A percentile compares a stretch with the other conserved stretches of the same genome.
Conservation (phyloP, 2,329 filamentous ascomycete species). For the Hypomyces perniciosus region DNA sequence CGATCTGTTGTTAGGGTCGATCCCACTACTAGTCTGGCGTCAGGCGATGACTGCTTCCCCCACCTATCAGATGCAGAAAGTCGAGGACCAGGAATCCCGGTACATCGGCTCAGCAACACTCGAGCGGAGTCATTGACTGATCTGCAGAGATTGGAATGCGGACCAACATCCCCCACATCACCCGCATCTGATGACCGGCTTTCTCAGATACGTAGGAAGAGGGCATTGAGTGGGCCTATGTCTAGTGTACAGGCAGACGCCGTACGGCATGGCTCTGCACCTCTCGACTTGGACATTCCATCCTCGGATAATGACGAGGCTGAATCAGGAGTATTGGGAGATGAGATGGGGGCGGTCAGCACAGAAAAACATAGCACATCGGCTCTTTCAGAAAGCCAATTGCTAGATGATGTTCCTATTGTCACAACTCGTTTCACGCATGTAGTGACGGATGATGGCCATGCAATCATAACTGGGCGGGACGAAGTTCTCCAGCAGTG, state of each 20-base stretch:
- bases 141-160: conserved; percentile 21
- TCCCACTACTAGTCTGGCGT: conserved; percentile 37
- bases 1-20: conserved; percentile 72
- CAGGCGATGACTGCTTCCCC: conserved; percentile 35
- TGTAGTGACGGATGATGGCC: conserved; percentile 67
- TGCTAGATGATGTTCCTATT: conserved; percentile 37
- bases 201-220: conserved; percentile 25
- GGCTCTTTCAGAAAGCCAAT: conserved; percentile 17
- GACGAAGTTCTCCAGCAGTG: conserved; percentile 70
- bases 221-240: conserved; percentile 32
- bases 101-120: conserved; percentile 24
- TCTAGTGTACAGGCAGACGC: conserved; percentile 42
- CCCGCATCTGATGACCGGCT: conserved; percentile 17
- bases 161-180: conserved; percentile 19
- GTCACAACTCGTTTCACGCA: conserved; percentile 75
- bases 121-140: conserved; percentile 26
- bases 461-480: conserved; percentile 75
- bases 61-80: conserved; percentile 27
- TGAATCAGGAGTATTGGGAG: conserved; percentile 18
- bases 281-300: conserved; percentile 29
- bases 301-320: conserved; percentile 29
- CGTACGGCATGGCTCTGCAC: conserved; percentile 30
- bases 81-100: conserved; percentile 24
- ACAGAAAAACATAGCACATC: conserved; percentile 14
- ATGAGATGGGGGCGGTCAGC: not conserved